phyloP scores from a whole-genome alignment of 108 stramenopile species.

The Fragilariopsis cylindrus region DNA sequence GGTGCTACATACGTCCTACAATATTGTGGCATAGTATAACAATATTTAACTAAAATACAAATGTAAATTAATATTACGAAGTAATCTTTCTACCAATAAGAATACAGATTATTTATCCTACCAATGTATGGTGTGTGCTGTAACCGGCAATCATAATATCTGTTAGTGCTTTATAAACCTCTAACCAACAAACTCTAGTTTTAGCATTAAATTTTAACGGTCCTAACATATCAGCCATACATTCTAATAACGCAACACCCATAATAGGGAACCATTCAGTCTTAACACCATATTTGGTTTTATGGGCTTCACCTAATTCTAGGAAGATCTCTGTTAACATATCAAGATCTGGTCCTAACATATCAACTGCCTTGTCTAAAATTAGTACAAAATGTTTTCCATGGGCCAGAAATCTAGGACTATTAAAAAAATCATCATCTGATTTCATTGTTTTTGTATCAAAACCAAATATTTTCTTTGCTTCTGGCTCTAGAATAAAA shows the following conservation, averaged over 20 bases:
- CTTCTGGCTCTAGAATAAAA: constrained; percentile 32
- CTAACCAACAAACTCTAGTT: constrained; percentile 39
- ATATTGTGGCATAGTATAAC: too few relatives aligned
- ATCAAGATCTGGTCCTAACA: constrained; percentile 47
- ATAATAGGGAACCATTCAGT: constrained; percentile 37
- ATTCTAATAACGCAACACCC: constrained; percentile 34
- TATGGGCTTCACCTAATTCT: constrained; percentile 37
- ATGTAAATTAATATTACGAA: too few relatives aligned
- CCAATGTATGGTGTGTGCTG: too few relatives aligned
- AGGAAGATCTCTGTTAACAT: constrained; percentile 38
- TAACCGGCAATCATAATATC: constrained; percentile 34
- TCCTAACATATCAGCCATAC: constrained; percentile 32
- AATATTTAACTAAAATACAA: too few relatives aligned
- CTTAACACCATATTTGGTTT: constrained; percentile 36
- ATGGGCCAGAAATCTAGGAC: constrained; percentile 27
- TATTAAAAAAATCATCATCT: constrained; percentile 22
- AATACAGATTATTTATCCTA: too few relatives aligned
- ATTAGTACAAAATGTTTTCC: constrained; percentile 36
- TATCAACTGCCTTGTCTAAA: constrained; percentile 36
- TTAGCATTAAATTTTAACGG: constrained; percentile 22
- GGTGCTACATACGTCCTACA: too few relatives aligned
- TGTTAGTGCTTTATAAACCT: constrained; percentile 37
- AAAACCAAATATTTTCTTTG: constrained; percentile 34
- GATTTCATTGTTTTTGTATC: constrained; percentile 2
- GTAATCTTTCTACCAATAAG: too few relatives aligned